Evolutionary conservation across 2,329 filamentous ascomycete genomes (phyloP), one percentile per base, ranked within the genome.

Genomic region (Karstenula rhodostoma): DNA sequence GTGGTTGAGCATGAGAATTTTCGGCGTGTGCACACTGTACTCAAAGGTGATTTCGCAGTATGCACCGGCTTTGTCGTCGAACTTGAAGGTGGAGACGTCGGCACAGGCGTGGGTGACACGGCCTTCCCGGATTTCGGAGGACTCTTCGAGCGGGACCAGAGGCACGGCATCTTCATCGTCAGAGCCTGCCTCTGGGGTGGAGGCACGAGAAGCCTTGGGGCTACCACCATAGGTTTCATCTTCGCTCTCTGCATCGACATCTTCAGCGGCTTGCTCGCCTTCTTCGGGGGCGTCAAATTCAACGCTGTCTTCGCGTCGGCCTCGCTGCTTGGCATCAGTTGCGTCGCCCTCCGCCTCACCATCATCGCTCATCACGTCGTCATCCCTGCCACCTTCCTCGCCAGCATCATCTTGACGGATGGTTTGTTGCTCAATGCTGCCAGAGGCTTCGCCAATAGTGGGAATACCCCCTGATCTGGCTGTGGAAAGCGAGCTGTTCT

Each of bases 201-300:
- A 64, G 15, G 71, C 73, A 6, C 75, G 73, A 2, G 77, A 75
- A 7, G 76, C 73, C 53, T 77, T 76, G 12, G 77, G 80, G 57
- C 80, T 81, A 52, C 81, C 80, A 33, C 81, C 81, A 56, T 84
- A 82, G 9, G 80, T 78, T 64, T 85, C 83, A 58, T 90, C 87
- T 37, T 87, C 75, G 2, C 85, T 85, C 2, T 82, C 84, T 54
- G 89, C 87, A 33, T 82, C 83, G 59, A 86, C 84, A 55, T 83
- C 82, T 69, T 90, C 89, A 57, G 96, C 88, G 37, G 86, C 89
- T 67, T 92, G 87, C 72, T 98, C 95, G 4, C 94, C 94, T 5
- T 97, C 94, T 73, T 98, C 95, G 49, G 96, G 96, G 35, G 90
- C 92, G 42, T 93, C 94, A 68, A 97, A 98, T 15, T 93, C 95